phyloP scores from a whole-genome alignment of 208 protist genomes.

The Trypanosoma lewisi region DNA sequence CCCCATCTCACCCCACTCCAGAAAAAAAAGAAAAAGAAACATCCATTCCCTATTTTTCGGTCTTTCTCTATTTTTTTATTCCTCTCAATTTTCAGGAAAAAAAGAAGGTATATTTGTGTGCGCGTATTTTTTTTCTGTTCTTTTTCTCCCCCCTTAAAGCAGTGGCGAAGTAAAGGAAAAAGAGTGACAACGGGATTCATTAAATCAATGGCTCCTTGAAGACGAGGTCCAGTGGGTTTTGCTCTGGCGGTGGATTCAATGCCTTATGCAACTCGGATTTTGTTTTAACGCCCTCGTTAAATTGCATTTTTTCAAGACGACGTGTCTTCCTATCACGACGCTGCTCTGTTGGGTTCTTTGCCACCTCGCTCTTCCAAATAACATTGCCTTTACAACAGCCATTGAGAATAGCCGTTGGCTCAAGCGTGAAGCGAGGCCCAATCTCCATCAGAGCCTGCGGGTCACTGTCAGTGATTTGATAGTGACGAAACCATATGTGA shows the following conservation, averaged over 20 bases:
- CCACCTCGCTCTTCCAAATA: constrained; percentile 89
- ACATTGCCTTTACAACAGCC: constrained; percentile 93
- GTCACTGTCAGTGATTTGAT: constrained; percentile 90
- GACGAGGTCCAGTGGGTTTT: constrained; percentile 67
- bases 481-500: constrained; percentile 98
- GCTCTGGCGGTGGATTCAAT: constrained; percentile 52
- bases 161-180: not conserved
- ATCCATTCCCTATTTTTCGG: too few relatives aligned
- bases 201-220: constrained; percentile 31
- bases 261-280: constrained; percentile 69
- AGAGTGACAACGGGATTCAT: not conserved
- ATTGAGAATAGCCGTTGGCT: constrained; percentile 93
- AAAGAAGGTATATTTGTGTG: too few relatives aligned
- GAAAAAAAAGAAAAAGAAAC: too few relatives aligned
- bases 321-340: constrained; percentile 73
- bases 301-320: constrained; percentile 62
- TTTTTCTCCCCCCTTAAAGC: not conserved
- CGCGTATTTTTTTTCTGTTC: too few relatives aligned
- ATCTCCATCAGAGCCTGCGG: constrained; percentile 93
- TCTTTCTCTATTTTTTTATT: too few relatives aligned
- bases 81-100: too few relatives aligned
- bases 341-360: constrained; percentile 73
- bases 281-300: constrained; percentile 63
- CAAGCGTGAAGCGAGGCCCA: constrained; percentile 95
- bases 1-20: too few relatives aligned